phyloP scores from a whole-genome alignment of 306 rosid genomes.

The Ziziphus jujuba region DNA sequence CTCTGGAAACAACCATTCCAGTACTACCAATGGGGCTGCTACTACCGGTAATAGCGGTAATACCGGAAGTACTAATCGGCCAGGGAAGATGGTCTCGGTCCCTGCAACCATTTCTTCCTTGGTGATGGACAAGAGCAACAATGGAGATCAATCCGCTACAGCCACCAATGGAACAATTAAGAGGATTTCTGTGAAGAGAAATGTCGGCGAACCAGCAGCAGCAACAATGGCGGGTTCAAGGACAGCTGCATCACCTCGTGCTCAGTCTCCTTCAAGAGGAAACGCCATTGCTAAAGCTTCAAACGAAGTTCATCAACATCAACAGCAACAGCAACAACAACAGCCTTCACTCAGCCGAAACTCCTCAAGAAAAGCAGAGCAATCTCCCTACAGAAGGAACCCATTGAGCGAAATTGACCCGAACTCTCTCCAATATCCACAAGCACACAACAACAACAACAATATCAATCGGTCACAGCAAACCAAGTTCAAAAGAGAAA shows the following conservation, averaged over 20 bases:
- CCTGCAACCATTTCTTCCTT: constrained; percentile 80
- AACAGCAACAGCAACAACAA: constrained; percentile 36
- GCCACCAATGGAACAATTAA: constrained; percentile 32
- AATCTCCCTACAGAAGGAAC: constrained; percentile 85
- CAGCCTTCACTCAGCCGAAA: constrained; percentile 79
- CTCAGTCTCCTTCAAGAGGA: constrained; percentile 68
- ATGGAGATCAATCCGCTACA: constrained; percentile 40
- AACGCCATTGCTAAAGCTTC: constrained; percentile 32
- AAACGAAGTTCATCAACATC: constrained; percentile 30
- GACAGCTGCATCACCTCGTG: constrained; percentile 68
- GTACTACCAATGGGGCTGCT: background rate
- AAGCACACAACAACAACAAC: constrained; percentile 38
- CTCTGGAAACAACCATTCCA: background rate
- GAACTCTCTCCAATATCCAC: constrained; percentile 53
- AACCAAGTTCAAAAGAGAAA: constrained; percentile 48
- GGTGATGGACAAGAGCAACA: constrained; percentile 83
- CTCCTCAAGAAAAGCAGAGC: constrained; percentile 83
- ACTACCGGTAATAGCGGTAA: constrained; percentile 7
- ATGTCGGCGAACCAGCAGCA: constrained; percentile 42
- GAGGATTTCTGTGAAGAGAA: constrained; percentile 73
- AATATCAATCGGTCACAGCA: constrained; percentile 26
- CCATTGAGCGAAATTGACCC: constrained; percentile 81
- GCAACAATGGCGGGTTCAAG: constrained; percentile 42
- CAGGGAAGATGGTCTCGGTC: constrained; percentile 94
- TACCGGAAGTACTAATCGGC: constrained; percentile 36